Base-by-base conservation (phyloP, 805 yeast species). In the Ogataea nonfermentans region DNA sequence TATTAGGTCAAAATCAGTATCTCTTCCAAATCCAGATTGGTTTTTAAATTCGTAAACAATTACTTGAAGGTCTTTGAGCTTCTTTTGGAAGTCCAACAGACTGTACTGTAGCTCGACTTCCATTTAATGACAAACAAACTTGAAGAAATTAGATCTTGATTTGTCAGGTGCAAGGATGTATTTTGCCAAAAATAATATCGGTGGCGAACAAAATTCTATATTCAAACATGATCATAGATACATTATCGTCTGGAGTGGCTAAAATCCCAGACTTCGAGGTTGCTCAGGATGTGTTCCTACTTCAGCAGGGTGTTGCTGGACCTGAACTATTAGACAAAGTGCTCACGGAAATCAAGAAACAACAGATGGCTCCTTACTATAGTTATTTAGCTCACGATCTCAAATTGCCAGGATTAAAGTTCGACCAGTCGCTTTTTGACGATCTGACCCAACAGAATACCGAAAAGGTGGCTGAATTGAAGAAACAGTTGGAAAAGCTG, bases 361-460 rank as follows among this genome's bases (percentile, higher is more conserved):
- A 81, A 35, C 71, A 78, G 51, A 73, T 89, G 73, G 95, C 85
- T 1, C 95, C 96, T 7, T 84, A 87, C 62, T 93, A 88, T 65
- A 68, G 79, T 54, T 76, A 82, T 58, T 69, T 93, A 35, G 70
- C 71, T 48, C 62, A 73, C 25, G 79, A 74, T 29, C 64, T 59
- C 22, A 56, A 63, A 20, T 47, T 66, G 28, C 57, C 61, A 3
- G 60, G 53, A 4, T 78, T 62, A 58, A 71, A 55, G 32, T 85
- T 79, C 74, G 93, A 90, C 55, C 74, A 79, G 47, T 39, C 55
- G 0, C 53, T 81, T 24, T 84, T 81, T 57, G 61, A 75, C 19
- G 49, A 68, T 25, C 59, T 90, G 55, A 49, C 58, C 6, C 65
- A 61, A 2, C 70, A 59, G 17, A 93, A 90, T 60, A 75, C 72